Evolutionary conservation across 2,329 filamentous ascomycete species (phyloP), one percentile per base, ranked within the genome.

Genomic region (Apiospora saccharicola): DNA sequence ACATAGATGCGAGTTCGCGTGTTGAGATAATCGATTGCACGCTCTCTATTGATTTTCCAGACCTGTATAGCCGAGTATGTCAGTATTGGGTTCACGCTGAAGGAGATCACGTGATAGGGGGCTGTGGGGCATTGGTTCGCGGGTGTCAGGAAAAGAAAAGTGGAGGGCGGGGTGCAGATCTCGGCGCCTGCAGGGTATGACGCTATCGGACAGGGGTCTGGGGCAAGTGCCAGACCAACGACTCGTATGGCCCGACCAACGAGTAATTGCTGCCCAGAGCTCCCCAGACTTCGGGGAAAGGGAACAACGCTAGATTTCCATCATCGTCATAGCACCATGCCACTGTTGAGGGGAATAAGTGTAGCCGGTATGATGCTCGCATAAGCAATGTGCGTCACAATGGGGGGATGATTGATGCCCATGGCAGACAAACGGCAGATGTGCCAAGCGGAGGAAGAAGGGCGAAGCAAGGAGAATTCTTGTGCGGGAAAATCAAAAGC

Each of bases 11-110:
- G 94, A 84, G 97, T 98, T 80, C 96, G 91, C 76, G 96, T 99
- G 91, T 99, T 99, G 79, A 99, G 92, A 88, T 99, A 99, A 87
- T 99, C 96, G 83, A 99, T 91, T 74, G 96, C 96, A 88, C 96
- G 95, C 85, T 99, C 96, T 79, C 96, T 92, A 91, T 99, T 99
- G 88, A 99, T 99, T 81, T 95, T 94, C 96, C 96, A 99, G 84
- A 98, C 96, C 96, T 99, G 79, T 70, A 68, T n/a, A 71, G 61
- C 44, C 44, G 41, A 22, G 41, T 8, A 30, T 68, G 67, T 68
- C 67, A 68, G 67, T 47, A 49, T 30, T 10, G 14, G 22, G 70
- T 68, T 68, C 46, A 61, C n/a, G 37, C 34, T 13, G 41, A 41
- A n/a, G n/a, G 46, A 41, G 44, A 41, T 26, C 51, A 67, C 46